Conservation (phyloP, 768 basidiomycete species). For the Agrocybe praecox region DNA sequence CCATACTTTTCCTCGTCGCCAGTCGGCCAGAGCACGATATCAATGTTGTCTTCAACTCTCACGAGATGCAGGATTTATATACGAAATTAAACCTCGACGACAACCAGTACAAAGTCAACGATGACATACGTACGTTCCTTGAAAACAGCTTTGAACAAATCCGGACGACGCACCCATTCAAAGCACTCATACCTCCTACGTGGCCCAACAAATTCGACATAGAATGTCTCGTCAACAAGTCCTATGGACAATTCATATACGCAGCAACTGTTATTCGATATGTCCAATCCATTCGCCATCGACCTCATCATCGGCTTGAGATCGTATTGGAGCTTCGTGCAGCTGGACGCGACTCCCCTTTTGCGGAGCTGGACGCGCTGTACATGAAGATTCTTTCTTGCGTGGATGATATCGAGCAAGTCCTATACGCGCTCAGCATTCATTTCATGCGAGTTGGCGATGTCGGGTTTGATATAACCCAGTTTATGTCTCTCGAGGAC, state of each 20-base stretch:
- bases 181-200: not conserved
- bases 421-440: not conserved
- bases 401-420: not conserved
- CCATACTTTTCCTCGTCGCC: constrained; percentile 7
- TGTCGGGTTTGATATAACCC: not conserved
- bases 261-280: constrained; percentile 13
- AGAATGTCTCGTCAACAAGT: constrained; percentile 1
- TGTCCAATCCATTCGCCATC: constrained; percentile 2
- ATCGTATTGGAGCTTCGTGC: constrained; percentile 1
- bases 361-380: not conserved
- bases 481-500: too few relatives aligned
- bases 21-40: constrained; percentile 14
- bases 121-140: constrained; percentile 8
- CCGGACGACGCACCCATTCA: not conserved
- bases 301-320: constrained; percentile 3
- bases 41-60: constrained; percentile 6
- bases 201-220: constrained; percentile 1
- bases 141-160: not conserved
- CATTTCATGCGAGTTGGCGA: not conserved
- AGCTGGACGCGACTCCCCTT: not conserved
- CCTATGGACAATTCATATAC: constrained; percentile 18
- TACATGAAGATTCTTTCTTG: not conserved
- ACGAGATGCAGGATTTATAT: not conserved
- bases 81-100: not conserved
- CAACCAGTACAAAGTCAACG: not conserved